Percentiles rank a stretch among this genome's conserved stretches.
Evolutionary conservation across 768 basidiomycete genomes (phyloP).

Genomic region (Hysterangium stoloniferum): DNA sequence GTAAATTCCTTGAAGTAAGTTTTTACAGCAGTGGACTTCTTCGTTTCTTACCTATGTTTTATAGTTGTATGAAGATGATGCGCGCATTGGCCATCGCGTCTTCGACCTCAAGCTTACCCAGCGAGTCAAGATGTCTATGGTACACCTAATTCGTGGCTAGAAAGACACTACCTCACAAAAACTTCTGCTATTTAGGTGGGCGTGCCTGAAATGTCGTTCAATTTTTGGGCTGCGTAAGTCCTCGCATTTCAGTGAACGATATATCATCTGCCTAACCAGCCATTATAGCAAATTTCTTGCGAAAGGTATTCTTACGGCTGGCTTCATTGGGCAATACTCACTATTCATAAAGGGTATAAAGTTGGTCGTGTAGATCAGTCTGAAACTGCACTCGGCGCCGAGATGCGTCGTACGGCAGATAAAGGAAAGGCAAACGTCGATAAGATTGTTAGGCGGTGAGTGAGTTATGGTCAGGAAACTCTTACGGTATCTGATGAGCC

Average conservation of each 20-base stretch:
- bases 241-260: background rate
- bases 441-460: slow-evolving; percentile 81
- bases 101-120: slow-evolving; percentile 91
- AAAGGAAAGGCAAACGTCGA: slow-evolving; percentile 51
- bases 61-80: slow-evolving; percentile 91
- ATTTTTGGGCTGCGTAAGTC: slow-evolving; percentile 83
- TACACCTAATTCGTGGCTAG: slow-evolving; percentile 24
- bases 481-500: slow-evolving; percentile 6
- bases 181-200: slow-evolving; percentile 54
- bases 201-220: slow-evolving; percentile 90
- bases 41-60: background rate
- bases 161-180: background rate
- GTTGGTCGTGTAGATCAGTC: slow-evolving; percentile 96
- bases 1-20: slow-evolving; percentile 73
- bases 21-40: background rate
- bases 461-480: background rate
- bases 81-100: slow-evolving; percentile 83
- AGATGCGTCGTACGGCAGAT: slow-evolving; percentile 83
- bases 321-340: background rate
- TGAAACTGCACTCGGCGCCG: slow-evolving; percentile 94
- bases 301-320: slow-evolving; percentile 39
- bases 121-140: slow-evolving; percentile 99
- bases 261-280: background rate
- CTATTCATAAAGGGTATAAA: slow-evolving; percentile 60
- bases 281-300: slow-evolving; percentile 69